phyloP scores from a whole-genome alignment of 2,329 filamentous ascomycete genomes.

The Neurospora crassa region DNA sequence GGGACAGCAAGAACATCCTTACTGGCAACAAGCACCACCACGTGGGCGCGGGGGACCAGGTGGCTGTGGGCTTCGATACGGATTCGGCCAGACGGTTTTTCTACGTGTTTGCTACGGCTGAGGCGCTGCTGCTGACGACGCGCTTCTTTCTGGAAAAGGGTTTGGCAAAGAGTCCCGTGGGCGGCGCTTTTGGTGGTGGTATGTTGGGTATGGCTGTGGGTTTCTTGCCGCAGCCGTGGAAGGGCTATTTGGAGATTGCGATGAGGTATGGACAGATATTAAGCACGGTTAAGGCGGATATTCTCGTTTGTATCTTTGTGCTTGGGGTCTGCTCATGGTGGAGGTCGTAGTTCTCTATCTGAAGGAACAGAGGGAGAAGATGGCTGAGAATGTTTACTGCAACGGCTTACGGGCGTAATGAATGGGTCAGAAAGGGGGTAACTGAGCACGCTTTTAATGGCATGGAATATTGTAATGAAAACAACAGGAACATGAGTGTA shows the following conservation, averaged over 20 bases:
- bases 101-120: slow-evolving; percentile 70
- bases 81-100: slow-evolving; percentile 48
- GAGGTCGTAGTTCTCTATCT: slow-evolving; percentile 15
- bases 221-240: slow-evolving; percentile 56
- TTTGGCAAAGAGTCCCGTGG: slow-evolving; percentile 13
- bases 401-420: not conserved
- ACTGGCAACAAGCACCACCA: slow-evolving; percentile 1
- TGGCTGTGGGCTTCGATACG: slow-evolving; percentile 18
- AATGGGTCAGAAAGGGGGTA: not conserved
- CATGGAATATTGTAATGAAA: not conserved
- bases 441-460: not conserved
- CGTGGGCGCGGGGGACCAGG: slow-evolving; percentile 11
- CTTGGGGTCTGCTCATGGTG: slow-evolving; percentile 49
- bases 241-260: slow-evolving; percentile 49
- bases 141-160: slow-evolving; percentile 62
- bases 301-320: slow-evolving; percentile 69
- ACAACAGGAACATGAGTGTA: not conserved
- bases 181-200: slow-evolving; percentile 41
- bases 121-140: slow-evolving; percentile 61
- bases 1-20: slow-evolving; percentile 24
- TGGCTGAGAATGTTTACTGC: not conserved
- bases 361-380: not conserved
- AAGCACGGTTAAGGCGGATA: slow-evolving; percentile 60
- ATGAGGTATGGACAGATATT: slow-evolving; percentile 63
- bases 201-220: slow-evolving; percentile 53